These are phyloP conservation scores for Corynespora cassiicola DNA, from an alignment of 2,329 filamentous ascomycete species.

Conservation along the genomic window DNA sequence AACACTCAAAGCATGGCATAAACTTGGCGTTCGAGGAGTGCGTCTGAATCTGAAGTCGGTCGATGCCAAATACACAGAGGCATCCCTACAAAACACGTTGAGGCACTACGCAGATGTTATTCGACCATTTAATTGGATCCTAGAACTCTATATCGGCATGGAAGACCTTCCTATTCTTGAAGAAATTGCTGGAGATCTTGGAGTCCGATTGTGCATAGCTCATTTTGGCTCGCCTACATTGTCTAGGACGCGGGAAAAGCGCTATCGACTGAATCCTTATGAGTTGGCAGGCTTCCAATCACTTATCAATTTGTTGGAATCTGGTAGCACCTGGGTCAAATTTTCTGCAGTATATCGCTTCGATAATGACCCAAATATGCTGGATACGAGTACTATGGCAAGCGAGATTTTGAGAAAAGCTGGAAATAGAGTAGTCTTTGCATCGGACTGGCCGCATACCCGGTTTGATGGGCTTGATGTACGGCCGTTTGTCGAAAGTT, in stretches of 20 bases:
- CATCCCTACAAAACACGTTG: slow-evolving; percentile 52
- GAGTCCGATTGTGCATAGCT: slow-evolving; percentile 64
- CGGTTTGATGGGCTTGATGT: slow-evolving; percentile 65
- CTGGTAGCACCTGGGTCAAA: slow-evolving; percentile 62
- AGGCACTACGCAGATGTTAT: slow-evolving; percentile 59
- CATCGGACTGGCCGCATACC: slow-evolving; percentile 71
- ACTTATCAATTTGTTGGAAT: slow-evolving; percentile 55
- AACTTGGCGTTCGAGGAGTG: slow-evolving; percentile 64
- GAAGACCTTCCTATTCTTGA: slow-evolving; percentile 58
- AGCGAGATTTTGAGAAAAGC: slow-evolving; percentile 48
- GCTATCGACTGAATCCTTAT: slow-evolving; percentile 43
- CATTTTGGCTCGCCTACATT: slow-evolving; percentile 63
- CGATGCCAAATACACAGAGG: slow-evolving; percentile 45
- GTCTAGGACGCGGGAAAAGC: slow-evolving; percentile 6
- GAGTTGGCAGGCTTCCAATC: slow-evolving; percentile 57
- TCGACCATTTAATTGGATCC: slow-evolving; percentile 59
- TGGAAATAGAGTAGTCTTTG: slow-evolving; percentile 60
- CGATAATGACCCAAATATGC: slow-evolving; percentile 51
- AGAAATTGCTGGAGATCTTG: slow-evolving; percentile 48
- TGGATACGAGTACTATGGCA: slow-evolving; percentile 57
- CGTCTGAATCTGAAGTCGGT: slow-evolving; percentile 66
- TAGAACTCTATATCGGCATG: slow-evolving; percentile 66
- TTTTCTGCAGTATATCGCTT: slow-evolving; percentile 66
- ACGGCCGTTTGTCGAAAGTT: slow-evolving; percentile 59
- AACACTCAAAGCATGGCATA: slow-evolving; percentile 60